phyloP scores from a whole-genome alignment of 164 flowering plant genomes.

The Vitis rupestris region DNA sequence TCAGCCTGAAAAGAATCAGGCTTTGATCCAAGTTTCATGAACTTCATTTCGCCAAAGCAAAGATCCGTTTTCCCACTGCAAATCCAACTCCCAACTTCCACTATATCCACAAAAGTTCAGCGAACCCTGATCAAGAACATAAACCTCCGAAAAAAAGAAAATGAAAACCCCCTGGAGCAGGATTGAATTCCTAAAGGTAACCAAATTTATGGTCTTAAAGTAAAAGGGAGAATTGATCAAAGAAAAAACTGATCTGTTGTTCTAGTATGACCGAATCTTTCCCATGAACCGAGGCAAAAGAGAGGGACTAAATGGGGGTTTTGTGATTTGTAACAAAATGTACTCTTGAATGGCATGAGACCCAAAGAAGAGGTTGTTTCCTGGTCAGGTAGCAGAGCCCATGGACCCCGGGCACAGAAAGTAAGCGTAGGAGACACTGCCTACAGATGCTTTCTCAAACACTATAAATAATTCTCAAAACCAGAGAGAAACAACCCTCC shows the following conservation, averaged over 20 bases:
- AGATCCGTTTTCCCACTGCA: conserved; percentile 8
- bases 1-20: conserved; percentile 36
- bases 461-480: conserved; percentile 19
- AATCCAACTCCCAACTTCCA: neutral
- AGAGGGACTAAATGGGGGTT: conserved; percentile 3
- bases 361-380: conserved; percentile 26
- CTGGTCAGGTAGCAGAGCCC: conserved; percentile 27
- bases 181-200: conserved; percentile 6
- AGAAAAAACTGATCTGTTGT: conserved; percentile 6
- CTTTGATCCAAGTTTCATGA: conserved; percentile 60
- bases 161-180: neutral
- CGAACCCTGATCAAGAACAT: neutral
- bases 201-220: conserved; percentile 7
- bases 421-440: conserved; percentile 26
- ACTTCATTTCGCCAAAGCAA: conserved; percentile 43
- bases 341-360: conserved; percentile 18
- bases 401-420: conserved; percentile 26
- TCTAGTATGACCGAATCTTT: conserved; percentile 30
- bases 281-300: conserved; percentile 22
- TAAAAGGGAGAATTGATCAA: neutral
- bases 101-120: neutral
- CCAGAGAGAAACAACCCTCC: conserved; percentile 17
- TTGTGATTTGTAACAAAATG: conserved; percentile 9
- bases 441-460: conserved; percentile 8
- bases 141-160: neutral